Percentiles rank a stretch among this genome's conserved stretches.
phyloP scores from a whole-genome alignment of 345 rosid genomes.

The Conringia planisiliqua region DNA sequence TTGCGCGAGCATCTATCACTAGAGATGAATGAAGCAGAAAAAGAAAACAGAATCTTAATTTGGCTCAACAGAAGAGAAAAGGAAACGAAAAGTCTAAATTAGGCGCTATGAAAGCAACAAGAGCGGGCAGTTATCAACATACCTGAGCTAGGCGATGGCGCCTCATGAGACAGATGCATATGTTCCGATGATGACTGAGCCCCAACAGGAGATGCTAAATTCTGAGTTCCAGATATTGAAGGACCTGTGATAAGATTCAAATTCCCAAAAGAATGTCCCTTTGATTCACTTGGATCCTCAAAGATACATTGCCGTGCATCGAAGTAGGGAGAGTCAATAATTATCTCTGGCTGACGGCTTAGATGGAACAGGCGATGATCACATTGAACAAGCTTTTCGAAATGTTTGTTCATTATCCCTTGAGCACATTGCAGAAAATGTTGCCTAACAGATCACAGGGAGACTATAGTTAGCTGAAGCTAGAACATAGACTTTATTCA shows the following conservation, averaged over 20 bases:
- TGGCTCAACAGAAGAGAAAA: neutral
- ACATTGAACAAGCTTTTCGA: conserved; percentile 95
- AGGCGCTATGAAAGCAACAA: neutral
- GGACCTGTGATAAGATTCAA: conserved; percentile 42
- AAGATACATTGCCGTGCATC: conserved; percentile 57
- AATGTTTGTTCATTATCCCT: conserved; percentile 84
- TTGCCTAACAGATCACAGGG: conserved; percentile 45
- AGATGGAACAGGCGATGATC: conserved; percentile 78
- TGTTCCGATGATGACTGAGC: conserved; percentile 74
- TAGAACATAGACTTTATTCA: neutral
- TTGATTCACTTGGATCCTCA: conserved; percentile 67
- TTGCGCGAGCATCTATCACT: conserved; percentile 61
- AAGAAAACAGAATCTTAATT: neutral
- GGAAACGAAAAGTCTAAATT: neutral
- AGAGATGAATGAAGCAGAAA: conserved; percentile 5
- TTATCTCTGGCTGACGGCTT: conserved; percentile 75
- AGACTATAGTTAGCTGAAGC: conserved; percentile 8
- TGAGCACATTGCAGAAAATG: conserved; percentile 94
- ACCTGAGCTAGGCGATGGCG: conserved; percentile 95
- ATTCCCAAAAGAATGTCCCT: conserved; percentile 45
- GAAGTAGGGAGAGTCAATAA: conserved; percentile 76
- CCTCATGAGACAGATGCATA: conserved; percentile 60
- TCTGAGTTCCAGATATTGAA: conserved; percentile 50
- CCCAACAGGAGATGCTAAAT: conserved; percentile 57
- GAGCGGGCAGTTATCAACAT: conserved; percentile 4